These are phyloP conservation scores for Paradendryphiella salina DNA, from an alignment of 2,329 filamentous ascomycete species.

Conservation along the genomic window DNA sequence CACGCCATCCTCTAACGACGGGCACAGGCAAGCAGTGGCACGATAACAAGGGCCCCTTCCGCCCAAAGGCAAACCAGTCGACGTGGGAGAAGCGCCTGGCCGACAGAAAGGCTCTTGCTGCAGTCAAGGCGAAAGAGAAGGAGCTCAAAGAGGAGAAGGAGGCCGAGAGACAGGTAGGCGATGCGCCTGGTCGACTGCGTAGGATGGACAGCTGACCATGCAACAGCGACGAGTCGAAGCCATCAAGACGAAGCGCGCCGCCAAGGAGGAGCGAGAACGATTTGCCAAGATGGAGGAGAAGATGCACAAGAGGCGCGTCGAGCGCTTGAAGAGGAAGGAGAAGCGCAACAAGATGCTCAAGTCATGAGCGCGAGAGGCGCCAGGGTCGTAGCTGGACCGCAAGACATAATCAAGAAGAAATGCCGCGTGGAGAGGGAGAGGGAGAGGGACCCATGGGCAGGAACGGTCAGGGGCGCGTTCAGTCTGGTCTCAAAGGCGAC, in stretches of 20 bases:
- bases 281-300: slow-evolving; percentile 95
- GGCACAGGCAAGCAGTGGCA: slow-evolving; percentile 92
- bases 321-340: slow-evolving; percentile 90
- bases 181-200: neutral
- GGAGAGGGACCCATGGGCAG: neutral
- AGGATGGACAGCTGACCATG: slow-evolving; percentile 10
- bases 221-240: slow-evolving; percentile 71
- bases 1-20: slow-evolving; percentile 19
- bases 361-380: slow-evolving; percentile 42
- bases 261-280: slow-evolving; percentile 89
- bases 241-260: slow-evolving; percentile 81
- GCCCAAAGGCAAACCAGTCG: slow-evolving; percentile 75
- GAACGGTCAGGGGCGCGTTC: neutral
- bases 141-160: slow-evolving; percentile 95
- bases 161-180: slow-evolving; percentile 74
- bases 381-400: neutral
- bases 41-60: slow-evolving; percentile 77
- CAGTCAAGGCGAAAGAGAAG: slow-evolving; percentile 90
- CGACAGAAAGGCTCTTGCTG: slow-evolving; percentile 67
- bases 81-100: slow-evolving; percentile 77
- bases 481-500: neutral
- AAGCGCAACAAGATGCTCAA: slow-evolving; percentile 85
- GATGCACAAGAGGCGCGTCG: slow-evolving; percentile 95
- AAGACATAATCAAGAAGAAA: neutral
- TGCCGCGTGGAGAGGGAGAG: slow-evolving; percentile 3